Evolutionary conservation across 139 green algal genomes (phyloP), one percentile per base, ranked within the genome.

Genomic region (Tetraselmis chui): DNA sequence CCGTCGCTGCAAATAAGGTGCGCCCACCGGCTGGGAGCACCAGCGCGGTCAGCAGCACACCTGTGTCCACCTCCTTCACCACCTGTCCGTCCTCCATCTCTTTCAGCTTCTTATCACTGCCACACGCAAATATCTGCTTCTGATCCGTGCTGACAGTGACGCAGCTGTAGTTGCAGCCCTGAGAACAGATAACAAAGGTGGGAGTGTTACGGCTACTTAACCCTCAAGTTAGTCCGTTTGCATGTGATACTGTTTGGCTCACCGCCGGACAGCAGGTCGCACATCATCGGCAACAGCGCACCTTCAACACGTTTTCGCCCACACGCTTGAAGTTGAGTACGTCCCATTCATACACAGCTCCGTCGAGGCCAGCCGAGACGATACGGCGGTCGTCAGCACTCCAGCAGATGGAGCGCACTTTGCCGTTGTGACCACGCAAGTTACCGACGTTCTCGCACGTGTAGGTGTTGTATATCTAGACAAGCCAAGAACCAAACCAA

Each of bases 291-390:
- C 85, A 81, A 75, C 80, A 67, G 32, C 80, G 80, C 25, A 86
- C 89, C 90, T 97, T 96, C 31, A 94, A 86, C 79, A 95, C 92
- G 84, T 91, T 90, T 81, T 93, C 90, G 2, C 81, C 80, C 76
- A 86, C 82, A 1, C 89, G 86, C 82, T 93, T 94, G 74, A 94
- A 89, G 81, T 93, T 89, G 2, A 85, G 80, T n/a, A 97, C 86
- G 22, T 87, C 84, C 95, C 95, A 98, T 86, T 97, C 91, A 79
- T 98, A 98, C 79, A 98, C 89, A 0, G 94, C 94, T 22, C 95
- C 95, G 76, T 98, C 95, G 75, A 91, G 86, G 59, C 95, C 95
- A 0, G 91, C 91, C 25, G 89, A 92, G 2, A 97, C 88, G 27
- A 98, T 84, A 59, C 79, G 87, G 11, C 85, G 87, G 84, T 96